Evolutionary conservation across 306 rosid species (phyloP), one percentile per base, ranked within the genome.

Genomic region (Prunus mume): DNA sequence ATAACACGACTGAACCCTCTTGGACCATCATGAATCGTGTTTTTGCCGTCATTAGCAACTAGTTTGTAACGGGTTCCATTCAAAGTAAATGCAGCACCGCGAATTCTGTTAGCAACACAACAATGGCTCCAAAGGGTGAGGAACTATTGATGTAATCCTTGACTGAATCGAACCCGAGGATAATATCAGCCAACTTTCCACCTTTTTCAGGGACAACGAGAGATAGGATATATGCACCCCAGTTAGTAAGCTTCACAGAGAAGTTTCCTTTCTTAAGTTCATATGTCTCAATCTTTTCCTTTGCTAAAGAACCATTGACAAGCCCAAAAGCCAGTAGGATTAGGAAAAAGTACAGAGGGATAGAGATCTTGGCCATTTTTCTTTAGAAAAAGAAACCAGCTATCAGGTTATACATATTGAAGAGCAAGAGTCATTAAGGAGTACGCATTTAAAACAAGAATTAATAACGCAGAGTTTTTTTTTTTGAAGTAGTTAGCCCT

Each of bases 21-120:
- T 49, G 62, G 47, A 4, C 78, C 83, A 12, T 68, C 82, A 57
- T 56, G 28, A 22, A 72, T 43, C 76, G 11, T 79, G 64, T 73
- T 46, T 34, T 55, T 65, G 22, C 64, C 46, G 2, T 72, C 54
- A 3, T 79, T 79, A 14, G 54, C 62, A 20, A 62, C 73, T 68
- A 72, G 45, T 15, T 34, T 54, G 12, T 72, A 72, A 30, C 10
- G 41, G 1, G 15, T 22, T 57, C 63, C 63, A 57, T 57, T 57
- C 63, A 57, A 12, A 22, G 62, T 11, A 56, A 20, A 56, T 20
- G 28, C 62, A 56, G 62, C 28, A 2, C 28, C 28, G 1, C 2
- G 5, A n/a, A 57, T 57, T 27, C 28, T 57, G 63, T 11, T 57
- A 57, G 28, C 30, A 57, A 22, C 63, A 28, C 63, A 57, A 57